These are phyloP conservation scores for Candida corydali DNA, from an alignment of 805 yeast genomes.

Conservation along the genomic window DNA sequence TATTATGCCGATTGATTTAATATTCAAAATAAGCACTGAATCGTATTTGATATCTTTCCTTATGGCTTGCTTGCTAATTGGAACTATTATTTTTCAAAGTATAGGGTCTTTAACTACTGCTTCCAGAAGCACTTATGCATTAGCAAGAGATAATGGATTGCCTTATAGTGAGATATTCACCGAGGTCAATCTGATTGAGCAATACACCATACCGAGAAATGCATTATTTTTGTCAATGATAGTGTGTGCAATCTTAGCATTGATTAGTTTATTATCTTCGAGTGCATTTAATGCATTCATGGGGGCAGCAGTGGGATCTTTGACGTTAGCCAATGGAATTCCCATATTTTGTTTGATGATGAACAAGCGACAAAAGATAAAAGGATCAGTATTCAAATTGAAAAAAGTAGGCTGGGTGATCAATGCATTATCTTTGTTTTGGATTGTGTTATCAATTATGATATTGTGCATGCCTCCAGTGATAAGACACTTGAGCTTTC, in stretches of 20 bases:
- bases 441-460: conserved; percentile 56
- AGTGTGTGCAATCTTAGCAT: conserved; percentile 56
- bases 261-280: conserved; percentile 62
- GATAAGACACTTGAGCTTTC: conserved; percentile 36
- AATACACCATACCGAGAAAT: conserved; percentile 63
- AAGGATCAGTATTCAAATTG: conserved; percentile 66
- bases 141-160: conserved; percentile 79
- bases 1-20: conserved; percentile 74
- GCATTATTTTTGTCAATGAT: conserved; percentile 63
- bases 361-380: conserved; percentile 55
- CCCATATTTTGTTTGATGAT: conserved; percentile 65
- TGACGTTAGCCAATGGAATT: conserved; percentile 72
- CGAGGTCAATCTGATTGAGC: conserved; percentile 53
- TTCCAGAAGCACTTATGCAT: conserved; percentile 75
- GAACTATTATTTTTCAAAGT: conserved; percentile 70
- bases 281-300: conserved; percentile 81
- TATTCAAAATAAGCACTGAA: conserved; percentile 66
- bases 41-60: conserved; percentile 67
- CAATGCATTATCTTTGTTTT: conserved; percentile 53
- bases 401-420: conserved; percentile 60
- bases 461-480: conserved; percentile 71
- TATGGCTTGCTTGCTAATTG: conserved; percentile 60
- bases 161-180: conserved; percentile 66
- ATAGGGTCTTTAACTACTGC: conserved; percentile 79
- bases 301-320: conserved; percentile 74